phyloP scores from a whole-genome alignment of 2,329 filamentous ascomycete genomes.

The Corniculantispora saksenae region DNA sequence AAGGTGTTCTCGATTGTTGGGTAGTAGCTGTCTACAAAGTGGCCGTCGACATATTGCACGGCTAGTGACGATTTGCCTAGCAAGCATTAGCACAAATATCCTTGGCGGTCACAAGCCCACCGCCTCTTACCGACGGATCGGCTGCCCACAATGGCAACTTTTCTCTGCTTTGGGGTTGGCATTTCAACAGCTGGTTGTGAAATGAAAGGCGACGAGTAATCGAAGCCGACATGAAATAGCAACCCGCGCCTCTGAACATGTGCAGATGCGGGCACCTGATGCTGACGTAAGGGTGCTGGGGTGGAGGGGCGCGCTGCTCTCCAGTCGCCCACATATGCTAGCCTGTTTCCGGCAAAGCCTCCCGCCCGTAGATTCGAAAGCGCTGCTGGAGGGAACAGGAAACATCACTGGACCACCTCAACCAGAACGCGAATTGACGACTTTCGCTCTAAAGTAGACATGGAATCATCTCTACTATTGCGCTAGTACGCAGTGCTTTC shows the following conservation, averaged over 20 bases:
- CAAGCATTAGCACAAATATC: background rate
- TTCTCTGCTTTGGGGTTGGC: constrained; percentile 80
- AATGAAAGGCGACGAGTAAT: background rate
- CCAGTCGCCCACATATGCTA: background rate
- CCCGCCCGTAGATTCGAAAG: background rate
- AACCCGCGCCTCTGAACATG: background rate
- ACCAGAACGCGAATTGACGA: constrained; percentile 6
- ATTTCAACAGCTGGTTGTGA: constrained; percentile 41
- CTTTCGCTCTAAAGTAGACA: constrained; percentile 1
- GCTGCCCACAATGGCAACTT: constrained; percentile 94
- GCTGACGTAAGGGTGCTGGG: constrained; percentile 16
- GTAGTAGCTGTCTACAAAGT: constrained; percentile 99
- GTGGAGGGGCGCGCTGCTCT: background rate
- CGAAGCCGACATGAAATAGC: constrained; percentile 1
- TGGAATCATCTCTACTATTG: background rate
- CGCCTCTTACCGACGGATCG: constrained; percentile 69
- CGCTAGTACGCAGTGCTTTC: constrained; percentile 6
- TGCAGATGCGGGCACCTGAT: constrained; percentile 7
- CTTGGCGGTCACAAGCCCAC: background rate
- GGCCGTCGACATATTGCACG: constrained; percentile 94
- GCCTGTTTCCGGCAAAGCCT: constrained; percentile 16
- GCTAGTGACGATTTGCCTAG: constrained; percentile 96
- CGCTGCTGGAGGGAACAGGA: background rate
- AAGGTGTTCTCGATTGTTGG: constrained; percentile 99
- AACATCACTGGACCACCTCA: background rate